Evolutionary conservation across 2,329 filamentous ascomycete species (phyloP), one percentile per base, ranked within the genome.

Genomic region (Elsinoe perseae): DNA sequence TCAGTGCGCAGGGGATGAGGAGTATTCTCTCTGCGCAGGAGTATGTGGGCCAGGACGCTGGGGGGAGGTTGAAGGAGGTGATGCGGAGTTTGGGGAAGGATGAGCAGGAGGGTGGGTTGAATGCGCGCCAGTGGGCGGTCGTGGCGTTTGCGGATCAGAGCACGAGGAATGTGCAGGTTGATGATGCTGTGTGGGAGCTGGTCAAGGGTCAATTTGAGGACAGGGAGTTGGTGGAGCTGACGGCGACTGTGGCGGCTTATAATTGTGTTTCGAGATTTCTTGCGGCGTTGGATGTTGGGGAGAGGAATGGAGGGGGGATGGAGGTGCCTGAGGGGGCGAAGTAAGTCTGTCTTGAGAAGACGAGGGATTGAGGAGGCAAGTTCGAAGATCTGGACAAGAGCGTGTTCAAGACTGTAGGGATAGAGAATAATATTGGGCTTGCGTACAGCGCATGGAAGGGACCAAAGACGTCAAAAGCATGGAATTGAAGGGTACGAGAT

Each of bases 211-310:
- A 63, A 34, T 69, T 66, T 46, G 55, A 36, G 16, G 58, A 62
- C 28, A 67, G 58, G 56, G 62, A 69, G 57, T 61, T 69, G 23
- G 66, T 70, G 62, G 69, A 71, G 63, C 56, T 71, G 59, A 64
- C 61, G 40, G 68, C 69, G n/a, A 68, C 67, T 1, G 64, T 70
- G 2, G 68, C 63, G 3, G 68, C 65, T 23, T 71, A 71, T 56
- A 71, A 71, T 53, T 70, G 70, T 66, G 69, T 71, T 21, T 68
- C 65, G 53, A 59, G 69, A 40, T 70, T 71, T 55, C 59, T 71
- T 58, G 69, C 69, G 2, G 65, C 63, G n/a, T 59, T 71, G 65
- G 66, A 71, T 60, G 69, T 71, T 12, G 69, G 65, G 34, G 69
- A 71, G 61, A 68, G 64, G 57, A 71, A 70, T 62, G 69, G 66